Base-by-base conservation (phyloP, 2,329 filamentous ascomycete genomes). In the Pleurostoma richardsiae region DNA sequence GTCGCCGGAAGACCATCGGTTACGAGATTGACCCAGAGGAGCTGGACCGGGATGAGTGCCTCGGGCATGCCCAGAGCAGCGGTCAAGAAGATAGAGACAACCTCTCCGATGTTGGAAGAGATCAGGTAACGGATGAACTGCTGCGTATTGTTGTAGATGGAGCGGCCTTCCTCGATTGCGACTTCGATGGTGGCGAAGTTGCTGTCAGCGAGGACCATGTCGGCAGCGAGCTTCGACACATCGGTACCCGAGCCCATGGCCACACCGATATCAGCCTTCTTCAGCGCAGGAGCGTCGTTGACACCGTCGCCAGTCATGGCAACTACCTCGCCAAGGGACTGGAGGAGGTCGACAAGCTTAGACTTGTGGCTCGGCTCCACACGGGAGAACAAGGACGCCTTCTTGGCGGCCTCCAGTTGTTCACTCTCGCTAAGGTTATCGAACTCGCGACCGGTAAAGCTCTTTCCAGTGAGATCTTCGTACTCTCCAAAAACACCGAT, bases 61-160 rank as follows among this genome's bases (percentile, higher is more conserved):
- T 99, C 95, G 26, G 94, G 94, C 90, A 99, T 96, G 55, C 95
- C 95, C 50, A 95, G 76, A 10, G 94, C 94, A 29, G 94, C 94
- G 10, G 94, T 99, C 58, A 99, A 71, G 79, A 99, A 99, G 69
- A 99, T 99, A 7, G 94, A 97, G 33, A 99, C 94, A 33, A 99
- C 94, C 68, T 99, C 94, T 59, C 94, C 95, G 56, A 99, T 99
- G 74, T 99, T 99, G 54, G 92, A 97, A 6, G 92, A 97, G 66
- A 99, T 99, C 51, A 99, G 80, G 67, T 99, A 99, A 43, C 95
- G 89, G 70, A 99, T 99, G 70, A 99, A 99, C 67, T 99, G 94
- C 66, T 99, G 94, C 5, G 94, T 99, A 77, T 99, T 99, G 84
- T 94, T 97, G 80, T 96, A 99, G 71, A 99, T 99, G 53, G 91